Conservation (phyloP, 192 early-diverging fungal genomes). For the Podila epicladia region DNA sequence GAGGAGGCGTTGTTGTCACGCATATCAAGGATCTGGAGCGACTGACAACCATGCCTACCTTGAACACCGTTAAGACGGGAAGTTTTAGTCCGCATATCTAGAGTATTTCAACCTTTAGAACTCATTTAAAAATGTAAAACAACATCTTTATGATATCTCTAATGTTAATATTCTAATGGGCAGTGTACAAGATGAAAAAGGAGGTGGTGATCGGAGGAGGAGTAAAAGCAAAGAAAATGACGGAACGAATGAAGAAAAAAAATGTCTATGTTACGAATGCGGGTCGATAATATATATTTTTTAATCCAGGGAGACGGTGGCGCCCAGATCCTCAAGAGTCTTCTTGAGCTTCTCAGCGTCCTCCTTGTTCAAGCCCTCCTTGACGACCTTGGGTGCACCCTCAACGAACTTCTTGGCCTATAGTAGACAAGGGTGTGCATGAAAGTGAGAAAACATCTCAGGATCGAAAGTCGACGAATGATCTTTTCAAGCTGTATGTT, state of each 20-base stretch:
- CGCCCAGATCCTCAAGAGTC: slow-evolving; percentile 91
- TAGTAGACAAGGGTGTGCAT: no score
- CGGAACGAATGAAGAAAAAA: no score
- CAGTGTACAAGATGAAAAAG: no score
- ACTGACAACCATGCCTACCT: slow-evolving; percentile 27
- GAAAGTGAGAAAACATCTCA: no score
- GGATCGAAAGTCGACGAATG: neutral
- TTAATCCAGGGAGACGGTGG: slow-evolving; percentile 93
- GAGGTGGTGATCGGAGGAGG: no score
- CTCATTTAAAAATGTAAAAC: no score
- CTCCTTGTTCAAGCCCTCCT: slow-evolving; percentile 88
- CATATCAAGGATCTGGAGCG: slow-evolving; percentile 40
- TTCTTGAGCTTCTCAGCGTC: slow-evolving; percentile 99
- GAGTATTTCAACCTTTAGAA: no score
- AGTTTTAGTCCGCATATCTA: no score
- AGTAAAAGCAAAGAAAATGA: no score
- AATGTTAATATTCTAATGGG: no score
- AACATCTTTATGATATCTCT: no score
- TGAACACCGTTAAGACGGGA: slow-evolving; percentile 1
- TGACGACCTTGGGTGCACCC: slow-evolving; percentile 95
- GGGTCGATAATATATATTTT: neutral
- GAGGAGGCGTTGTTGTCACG: slow-evolving; percentile 20
- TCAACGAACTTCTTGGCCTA: slow-evolving; percentile 99
- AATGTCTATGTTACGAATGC: no score
- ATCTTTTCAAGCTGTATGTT: slow-evolving; percentile 19